A percentile compares a stretch with the other conserved stretches of the same genome.
phyloP scores from a whole-genome alignment of 129 eudicot species.

The Flaveria sonorensis region DNA sequence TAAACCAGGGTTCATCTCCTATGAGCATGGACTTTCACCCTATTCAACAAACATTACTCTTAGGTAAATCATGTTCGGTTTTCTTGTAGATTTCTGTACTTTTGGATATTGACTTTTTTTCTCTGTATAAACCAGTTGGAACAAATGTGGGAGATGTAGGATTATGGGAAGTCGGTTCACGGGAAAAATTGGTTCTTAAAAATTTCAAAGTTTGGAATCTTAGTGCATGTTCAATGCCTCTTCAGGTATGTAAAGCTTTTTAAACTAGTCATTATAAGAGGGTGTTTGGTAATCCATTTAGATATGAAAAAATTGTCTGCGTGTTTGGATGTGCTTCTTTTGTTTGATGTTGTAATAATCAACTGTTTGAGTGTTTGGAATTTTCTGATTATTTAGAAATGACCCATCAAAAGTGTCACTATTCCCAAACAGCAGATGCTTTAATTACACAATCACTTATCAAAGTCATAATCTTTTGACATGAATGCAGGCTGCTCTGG shows the following conservation, averaged over 20 bases:
- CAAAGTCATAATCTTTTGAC: constrained; percentile 9
- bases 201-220: constrained; percentile 89
- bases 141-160: constrained; percentile 80
- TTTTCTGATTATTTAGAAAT: not conserved
- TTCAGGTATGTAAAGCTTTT: constrained; percentile 48
- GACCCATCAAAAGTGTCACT: not conserved
- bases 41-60: constrained; percentile 66
- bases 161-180: constrained; percentile 78
- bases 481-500: constrained; percentile 59
- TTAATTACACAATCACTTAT: not conserved
- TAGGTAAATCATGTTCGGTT: constrained; percentile 40
- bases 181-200: constrained; percentile 59
- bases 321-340: not conserved
- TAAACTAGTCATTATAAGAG: constrained; percentile 4
- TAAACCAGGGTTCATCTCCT: constrained; percentile 88
- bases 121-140: constrained; percentile 52
- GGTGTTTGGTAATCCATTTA: not conserved
- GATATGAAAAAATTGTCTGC: not conserved
- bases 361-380: not conserved
- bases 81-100: constrained; percentile 4
- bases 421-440: not conserved
- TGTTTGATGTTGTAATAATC: not conserved
- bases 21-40: constrained; percentile 98
- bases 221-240: constrained; percentile 60
- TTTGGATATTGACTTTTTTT: constrained; percentile 14